These are phyloP conservation scores for Hapsidospora chrysogenum DNA, from an alignment of 495 filamentous ascomycete species.

Conservation along the genomic window DNA sequence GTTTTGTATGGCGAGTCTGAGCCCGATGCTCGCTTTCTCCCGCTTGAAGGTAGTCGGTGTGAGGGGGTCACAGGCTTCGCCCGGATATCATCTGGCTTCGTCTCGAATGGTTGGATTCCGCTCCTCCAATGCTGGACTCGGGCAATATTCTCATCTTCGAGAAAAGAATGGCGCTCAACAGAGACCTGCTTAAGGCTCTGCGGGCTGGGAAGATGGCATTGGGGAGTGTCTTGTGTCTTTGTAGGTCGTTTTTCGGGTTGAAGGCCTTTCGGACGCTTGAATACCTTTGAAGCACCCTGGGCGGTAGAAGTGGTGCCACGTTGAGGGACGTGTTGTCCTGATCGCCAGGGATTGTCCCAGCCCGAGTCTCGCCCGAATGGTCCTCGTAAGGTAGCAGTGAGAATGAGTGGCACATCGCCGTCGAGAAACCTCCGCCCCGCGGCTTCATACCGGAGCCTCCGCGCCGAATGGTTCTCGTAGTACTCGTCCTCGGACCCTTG, in stretches of 20 bases:
- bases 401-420: conserved; percentile 38
- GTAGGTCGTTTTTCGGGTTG: conserved; percentile 5
- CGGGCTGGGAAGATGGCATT: conserved; percentile 12
- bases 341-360: conserved; percentile 51
- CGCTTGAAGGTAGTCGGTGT: too few species aligned
- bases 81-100: too few species aligned
- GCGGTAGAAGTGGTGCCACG: neutral
- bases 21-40: too few species aligned
- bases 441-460: conserved; percentile 38
- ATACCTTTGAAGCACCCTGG: too few species aligned
- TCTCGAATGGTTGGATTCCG: too few species aligned
- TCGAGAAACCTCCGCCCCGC: conserved; percentile 40
- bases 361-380: conserved; percentile 37
- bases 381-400: conserved; percentile 44
- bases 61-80: too few species aligned
- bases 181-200: conserved; percentile 10
- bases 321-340: neutral
- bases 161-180: too few species aligned
- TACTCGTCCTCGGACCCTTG: conserved; percentile 43
- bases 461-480: conserved; percentile 27
- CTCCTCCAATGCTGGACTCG: too few species aligned
- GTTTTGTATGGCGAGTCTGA: too few species aligned
- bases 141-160: too few species aligned
- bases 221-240: conserved; percentile 6
- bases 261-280: too few species aligned